Evolutionary conservation across 768 basidiomycete species (phyloP), one percentile per base, ranked within the genome.

Genomic region (Tubosaeta brunneosetosa): DNA sequence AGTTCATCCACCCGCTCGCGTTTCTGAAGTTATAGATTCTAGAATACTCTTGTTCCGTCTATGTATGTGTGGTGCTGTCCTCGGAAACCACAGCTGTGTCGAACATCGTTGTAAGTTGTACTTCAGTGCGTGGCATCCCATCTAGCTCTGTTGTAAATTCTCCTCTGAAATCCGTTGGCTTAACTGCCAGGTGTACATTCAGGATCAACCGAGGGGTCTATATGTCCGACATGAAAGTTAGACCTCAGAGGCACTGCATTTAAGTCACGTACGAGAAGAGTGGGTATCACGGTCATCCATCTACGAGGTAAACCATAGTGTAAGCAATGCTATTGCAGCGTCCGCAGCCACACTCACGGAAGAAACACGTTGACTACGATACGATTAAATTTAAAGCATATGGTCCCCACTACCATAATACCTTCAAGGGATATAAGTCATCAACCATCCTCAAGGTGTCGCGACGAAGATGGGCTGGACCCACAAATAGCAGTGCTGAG

Each of bases 201-300:
- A 62, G 10, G 34, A 64, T 61, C 1, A 62, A 51, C 27, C 55
- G 62, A n/a, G 62, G 34, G 7, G 61, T 58, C 61, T 62, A 44
- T 44, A 19, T 17, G 10, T 50, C 36, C 3, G 14, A 6, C 27
- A 41, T 19, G 22, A 12, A 3, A 50, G 27, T 50, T 25, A 36
- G 29, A 4, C 9, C 16, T 22, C 13, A 1, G 2, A 19, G 9
- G 10, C 5, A 2, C 9, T 14, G 2, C 34, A 16, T 41, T 6
- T 6, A 9, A 29, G 7, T 1, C n/a, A 52, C 62, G 14, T 40
- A 62, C 61, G 3, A 64, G 33, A 29, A 62, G 2, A 9, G 61
- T 41, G 12, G 62, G 53, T 4, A 47, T 13, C 12, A 41, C 16
- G 2, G 45, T 3, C 34, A 58, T 2, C 62, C 59, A 63, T 50